Evolutionary conservation across 305 asterid species (phyloP), one percentile per base, ranked within the genome.

Genomic region (Fraxinus paxiana): DNA sequence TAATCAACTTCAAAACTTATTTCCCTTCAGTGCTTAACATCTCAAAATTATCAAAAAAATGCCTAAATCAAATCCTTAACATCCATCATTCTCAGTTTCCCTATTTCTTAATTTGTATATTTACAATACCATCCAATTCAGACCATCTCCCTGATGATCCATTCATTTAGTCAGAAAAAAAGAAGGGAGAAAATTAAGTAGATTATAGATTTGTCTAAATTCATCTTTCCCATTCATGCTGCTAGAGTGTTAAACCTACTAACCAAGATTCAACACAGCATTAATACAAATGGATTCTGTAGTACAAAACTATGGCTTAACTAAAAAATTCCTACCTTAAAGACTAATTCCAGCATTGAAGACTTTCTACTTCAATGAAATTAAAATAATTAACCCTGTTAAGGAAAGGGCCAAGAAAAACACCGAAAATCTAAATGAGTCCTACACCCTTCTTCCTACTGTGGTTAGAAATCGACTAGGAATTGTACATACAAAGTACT

Each of bases 401-500:
- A 46, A 77, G 59, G 2, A 24, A 54, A 63, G 48, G 41, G 76
- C 18, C 70, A 51, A 69, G 0, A 17, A 82, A 51, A 31, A 31
- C 75, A 28, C 6, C n/a, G 74, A 80, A 77, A 65, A 56, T 67
- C 82, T 79, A 75, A 31, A 87, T 77, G 80, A 85, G 76, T 80
- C 86, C 88, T 75, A 77, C 85, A 73, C 73, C 87, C 82, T 65
- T 51, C 83, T 75, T 72, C 82, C 83, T 75, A 37, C 81, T 78
- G 79, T 75, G 81, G 87, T 87, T 81, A 82, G 84, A 84, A 28
- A 61, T 78, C 35, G 87, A 85, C 87, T 80, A 75, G 83, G 80
- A 84, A 89, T 84, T 84, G 85, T 87, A 86, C 93, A 89, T 79
- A 87, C 87, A 87, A 70, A 54, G 81, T 77, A 82, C 72, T 48